These are phyloP conservation scores for Leccinum subtestaceum DNA, from an alignment of 768 basidiomycete genomes.

Conservation along the genomic window DNA sequence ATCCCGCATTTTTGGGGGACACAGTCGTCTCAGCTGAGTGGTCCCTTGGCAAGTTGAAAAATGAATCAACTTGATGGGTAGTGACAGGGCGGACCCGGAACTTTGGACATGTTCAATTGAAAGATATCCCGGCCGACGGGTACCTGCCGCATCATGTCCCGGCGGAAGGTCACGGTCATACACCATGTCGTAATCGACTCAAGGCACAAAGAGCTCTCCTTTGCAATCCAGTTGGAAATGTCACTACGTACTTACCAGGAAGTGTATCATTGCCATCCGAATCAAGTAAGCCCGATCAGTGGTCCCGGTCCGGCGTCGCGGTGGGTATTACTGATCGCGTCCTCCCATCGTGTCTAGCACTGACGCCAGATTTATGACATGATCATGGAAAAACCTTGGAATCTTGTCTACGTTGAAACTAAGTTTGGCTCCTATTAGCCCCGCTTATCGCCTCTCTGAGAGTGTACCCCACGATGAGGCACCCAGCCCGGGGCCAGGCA, in stretches of 20 bases:
- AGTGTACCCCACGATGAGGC: background rate
- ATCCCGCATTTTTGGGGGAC: background rate
- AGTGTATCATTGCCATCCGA: background rate
- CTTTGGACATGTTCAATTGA: background rate
- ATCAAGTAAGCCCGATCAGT: background rate
- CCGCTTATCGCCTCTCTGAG: too few species aligned
- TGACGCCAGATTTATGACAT: background rate
- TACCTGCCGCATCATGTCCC: background rate
- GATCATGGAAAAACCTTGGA: background rate
- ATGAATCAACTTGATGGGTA: background rate
- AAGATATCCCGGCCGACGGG: background rate
- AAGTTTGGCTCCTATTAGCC: background rate
- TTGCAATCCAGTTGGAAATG: background rate
- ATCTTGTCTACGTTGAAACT: background rate
- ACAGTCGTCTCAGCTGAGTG: background rate
- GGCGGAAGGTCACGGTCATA: background rate
- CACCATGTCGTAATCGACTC: background rate
- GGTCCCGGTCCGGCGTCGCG: background rate
- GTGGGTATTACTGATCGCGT: background rate
- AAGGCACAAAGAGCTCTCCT: background rate
- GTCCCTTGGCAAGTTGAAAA: background rate
- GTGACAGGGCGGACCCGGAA: background rate
- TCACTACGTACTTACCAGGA: background rate
- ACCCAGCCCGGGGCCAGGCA: too few species aligned
- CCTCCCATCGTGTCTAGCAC: background rate